Base-by-base conservation (phyloP, 352 stramenopile species). In the Pilasporangium apinafurcum region DNA sequence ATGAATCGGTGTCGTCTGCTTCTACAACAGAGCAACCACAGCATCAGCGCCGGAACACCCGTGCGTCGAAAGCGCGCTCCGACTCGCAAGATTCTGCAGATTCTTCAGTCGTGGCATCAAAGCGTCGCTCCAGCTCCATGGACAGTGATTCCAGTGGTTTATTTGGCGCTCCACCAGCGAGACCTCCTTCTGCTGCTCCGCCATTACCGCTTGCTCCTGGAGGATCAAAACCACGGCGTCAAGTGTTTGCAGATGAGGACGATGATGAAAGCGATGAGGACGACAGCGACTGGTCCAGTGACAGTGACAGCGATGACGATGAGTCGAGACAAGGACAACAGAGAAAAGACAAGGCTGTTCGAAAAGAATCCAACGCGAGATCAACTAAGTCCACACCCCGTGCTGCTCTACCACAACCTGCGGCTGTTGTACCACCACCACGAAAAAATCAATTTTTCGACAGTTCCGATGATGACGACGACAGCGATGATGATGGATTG, bases 111-210 rank as follows among this genome's bases (percentile, higher is more conserved):
- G 55, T 50, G 33, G 49, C 44, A 14, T 34, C 45, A 1, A 44
- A 67, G 50, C 44, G 43, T 32, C 68, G 71, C 5, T 49, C 56
- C 3, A 51, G 65, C 27, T 87, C 71, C 1, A 57, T 74, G 6
- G 71, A 84, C 33, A 83, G 68, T 31, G 59, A 78, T 36, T 70
- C 58, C 0, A 84, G 67, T 29, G 70, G 72, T 7, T 39, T 84
- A 14, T 88, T 85, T 55, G 72, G 72, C 5, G 56, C 68, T 7
- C 50, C 64, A 1, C 57, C 59, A 2, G 52, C 60, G 1, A 12
- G 38, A 48, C 5, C 39, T 58, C 38, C n/a, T 45, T 16, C 37
- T 5, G 31, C 69, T 3, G 40, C 50, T 3, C 47, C 42, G 12
- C 48, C 59, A 8, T 24, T 48, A 13, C 46, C 51, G 32, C 26